Evolutionary conservation across 2,329 filamentous ascomycete species (phyloP).

Genomic region (Amphichorda felina): DNA sequence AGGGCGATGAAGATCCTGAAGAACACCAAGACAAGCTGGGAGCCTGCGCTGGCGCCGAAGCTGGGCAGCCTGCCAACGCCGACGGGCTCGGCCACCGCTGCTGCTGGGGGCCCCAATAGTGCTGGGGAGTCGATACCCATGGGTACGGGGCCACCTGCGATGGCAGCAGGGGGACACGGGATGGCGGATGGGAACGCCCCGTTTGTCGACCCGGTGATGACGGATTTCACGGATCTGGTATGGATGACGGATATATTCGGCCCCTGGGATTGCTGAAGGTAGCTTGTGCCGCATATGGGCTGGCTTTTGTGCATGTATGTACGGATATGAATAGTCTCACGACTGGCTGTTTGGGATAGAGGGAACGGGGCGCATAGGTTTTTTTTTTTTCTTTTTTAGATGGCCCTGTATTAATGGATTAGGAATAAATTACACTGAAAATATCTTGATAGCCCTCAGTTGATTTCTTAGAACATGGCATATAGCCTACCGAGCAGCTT

Average conservation of each 20-base stretch:
- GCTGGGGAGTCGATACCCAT: not conserved
- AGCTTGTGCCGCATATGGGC: too few species aligned
- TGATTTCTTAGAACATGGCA: too few species aligned
- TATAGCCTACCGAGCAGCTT: too few species aligned
- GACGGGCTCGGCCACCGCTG: too few species aligned
- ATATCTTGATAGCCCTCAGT: too few species aligned
- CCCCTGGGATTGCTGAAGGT: conserved; percentile 19
- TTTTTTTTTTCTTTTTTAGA: too few species aligned
- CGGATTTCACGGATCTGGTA: conserved; percentile 19
- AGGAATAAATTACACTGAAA: too few species aligned
- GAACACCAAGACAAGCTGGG: conserved; percentile 21
- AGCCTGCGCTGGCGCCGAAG: conserved; percentile 17
- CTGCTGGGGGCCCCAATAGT: not conserved
- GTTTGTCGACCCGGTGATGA: conserved; percentile 7
- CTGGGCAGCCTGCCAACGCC: conserved; percentile 17
- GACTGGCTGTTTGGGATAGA: too few species aligned
- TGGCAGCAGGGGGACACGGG: not conserved
- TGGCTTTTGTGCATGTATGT: too few species aligned
- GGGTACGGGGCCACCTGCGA: not conserved
- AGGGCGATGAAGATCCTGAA: conserved; percentile 22
- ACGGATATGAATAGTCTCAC: too few species aligned
- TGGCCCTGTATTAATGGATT: too few species aligned
- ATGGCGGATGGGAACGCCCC: conserved; percentile 3
- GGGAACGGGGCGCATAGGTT: too few species aligned
- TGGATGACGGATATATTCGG: conserved; percentile 27